These are phyloP conservation scores for Lanmaoa rubissima DNA, from an alignment of 768 basidiomycete genomes.

Conservation along the genomic window DNA sequence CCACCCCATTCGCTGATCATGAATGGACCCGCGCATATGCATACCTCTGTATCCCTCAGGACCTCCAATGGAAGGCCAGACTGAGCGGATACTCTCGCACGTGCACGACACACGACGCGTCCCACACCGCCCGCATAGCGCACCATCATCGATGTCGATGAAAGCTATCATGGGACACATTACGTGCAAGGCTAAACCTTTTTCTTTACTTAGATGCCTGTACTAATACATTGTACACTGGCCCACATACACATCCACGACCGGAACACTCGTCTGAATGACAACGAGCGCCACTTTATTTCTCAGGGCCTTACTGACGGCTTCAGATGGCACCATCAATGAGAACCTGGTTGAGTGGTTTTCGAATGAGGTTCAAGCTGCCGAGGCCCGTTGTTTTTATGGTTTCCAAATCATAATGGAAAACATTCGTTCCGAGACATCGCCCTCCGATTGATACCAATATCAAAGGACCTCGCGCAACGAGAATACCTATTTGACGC, in stretches of 20 bases:
- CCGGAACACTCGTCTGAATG: too few relatives aligned
- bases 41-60: constrained; percentile 26
- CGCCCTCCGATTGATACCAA: too few relatives aligned
- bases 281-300: too few relatives aligned
- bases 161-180: constrained; percentile 1
- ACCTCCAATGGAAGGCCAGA: constrained; percentile 2
- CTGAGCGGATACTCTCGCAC: background rate
- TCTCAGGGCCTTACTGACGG: too few relatives aligned
- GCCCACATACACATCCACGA: background rate
- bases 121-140: background rate
- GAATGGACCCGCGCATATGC: background rate
- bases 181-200: constrained; percentile 4
- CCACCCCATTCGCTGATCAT: background rate
- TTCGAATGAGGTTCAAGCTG: too few relatives aligned
- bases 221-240: constrained; percentile 11
- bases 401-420: too few relatives aligned
- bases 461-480: too few relatives aligned
- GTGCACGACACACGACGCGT: constrained; percentile 5
- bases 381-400: too few relatives aligned
- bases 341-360: too few relatives aligned
- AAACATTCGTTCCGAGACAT: too few relatives aligned
- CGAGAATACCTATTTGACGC: too few relatives aligned
- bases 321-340: too few relatives aligned
- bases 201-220: constrained; percentile 7
- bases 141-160: constrained; percentile 2